A percentile compares a stretch with the other conserved stretches of the same genome.
phyloP scores from a whole-genome alignment of 768 basidiomycete species.

The Podaxis mareebaensis region DNA sequence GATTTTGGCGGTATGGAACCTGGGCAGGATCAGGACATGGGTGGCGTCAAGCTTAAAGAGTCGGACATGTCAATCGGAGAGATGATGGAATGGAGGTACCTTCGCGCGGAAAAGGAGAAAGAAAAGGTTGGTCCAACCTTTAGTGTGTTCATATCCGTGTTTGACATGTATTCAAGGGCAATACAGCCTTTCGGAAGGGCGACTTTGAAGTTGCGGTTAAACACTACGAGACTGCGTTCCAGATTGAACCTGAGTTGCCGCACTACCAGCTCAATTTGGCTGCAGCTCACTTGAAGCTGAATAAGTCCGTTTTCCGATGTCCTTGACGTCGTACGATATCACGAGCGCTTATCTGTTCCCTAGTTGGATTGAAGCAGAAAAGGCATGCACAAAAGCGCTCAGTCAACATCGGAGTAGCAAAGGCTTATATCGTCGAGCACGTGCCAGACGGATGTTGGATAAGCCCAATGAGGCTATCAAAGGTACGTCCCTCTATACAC shows the following conservation, averaged over 20 bases:
- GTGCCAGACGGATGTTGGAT: constrained; percentile 62
- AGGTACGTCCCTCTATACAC: constrained; percentile 36
- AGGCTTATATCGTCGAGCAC: constrained; percentile 69
- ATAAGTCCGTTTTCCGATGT: constrained; percentile 49
- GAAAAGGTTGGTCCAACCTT: constrained; percentile 50
- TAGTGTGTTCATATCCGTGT: not conserved
- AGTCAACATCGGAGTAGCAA: constrained; percentile 68
- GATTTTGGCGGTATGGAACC: constrained; percentile 49
- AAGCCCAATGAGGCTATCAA: constrained; percentile 57
- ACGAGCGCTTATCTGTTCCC: constrained; percentile 9
- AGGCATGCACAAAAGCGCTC: constrained; percentile 66
- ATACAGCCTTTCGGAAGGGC: constrained; percentile 64
- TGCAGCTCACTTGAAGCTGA: constrained; percentile 70
- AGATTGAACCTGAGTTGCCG: constrained; percentile 71
- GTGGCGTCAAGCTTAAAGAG: constrained; percentile 45
- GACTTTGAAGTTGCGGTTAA: constrained; percentile 55
- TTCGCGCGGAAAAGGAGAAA: constrained; percentile 71
- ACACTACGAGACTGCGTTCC: constrained; percentile 59
- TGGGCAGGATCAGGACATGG: constrained; percentile 35
- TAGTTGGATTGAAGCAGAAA: constrained; percentile 74
- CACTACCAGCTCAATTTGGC: constrained; percentile 79
- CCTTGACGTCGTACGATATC: not conserved
- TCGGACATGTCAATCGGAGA: constrained; percentile 69
- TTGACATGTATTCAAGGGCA: constrained; percentile 47
- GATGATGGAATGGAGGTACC: constrained; percentile 73